phyloP scores from a whole-genome alignment of 2,329 filamentous ascomycete genomes.

The Basipetospora chlamydospora region DNA sequence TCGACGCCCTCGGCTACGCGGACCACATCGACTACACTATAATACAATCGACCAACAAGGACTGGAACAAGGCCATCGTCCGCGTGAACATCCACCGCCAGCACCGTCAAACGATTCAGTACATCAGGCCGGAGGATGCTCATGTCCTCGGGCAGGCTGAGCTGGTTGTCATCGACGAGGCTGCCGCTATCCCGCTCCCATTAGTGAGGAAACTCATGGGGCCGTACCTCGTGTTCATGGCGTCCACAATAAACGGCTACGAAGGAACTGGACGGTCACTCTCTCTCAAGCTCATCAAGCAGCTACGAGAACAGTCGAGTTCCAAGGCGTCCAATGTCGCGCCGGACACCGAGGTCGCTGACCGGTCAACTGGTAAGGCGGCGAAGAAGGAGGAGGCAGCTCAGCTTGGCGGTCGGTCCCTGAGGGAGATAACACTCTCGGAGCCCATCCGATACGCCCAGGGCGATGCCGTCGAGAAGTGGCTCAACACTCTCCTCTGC shows the following conservation, averaged over 20 bases:
- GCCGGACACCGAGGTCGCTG: conserved; percentile 53
- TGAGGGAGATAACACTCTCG: conserved; percentile 82
- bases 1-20: conserved; percentile 83
- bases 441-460: conserved; percentile 92
- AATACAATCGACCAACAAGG: conserved; percentile 92
- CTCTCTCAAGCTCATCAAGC: conserved; percentile 91
- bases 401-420: conserved; percentile 53
- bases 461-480: conserved; percentile 85
- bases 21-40: conserved; percentile 97
- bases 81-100: conserved; percentile 89
- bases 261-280: conserved; percentile 92
- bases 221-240: conserved; percentile 96
- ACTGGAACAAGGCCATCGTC: conserved; percentile 98
- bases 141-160: conserved; percentile 93
- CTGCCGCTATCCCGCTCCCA: conserved; percentile 86
- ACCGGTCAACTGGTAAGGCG: conserved; percentile 63
- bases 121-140: conserved; percentile 91
- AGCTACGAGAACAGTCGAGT: conserved; percentile 82
- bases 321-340: conserved; percentile 33
- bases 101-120: conserved; percentile 95
- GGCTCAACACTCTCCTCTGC: conserved; percentile 88
- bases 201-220: conserved; percentile 90
- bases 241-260: conserved; percentile 97
- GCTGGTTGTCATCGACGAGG: conserved; percentile 90
- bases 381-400: conserved; percentile 47